phyloP scores from a whole-genome alignment of 176 grass and related monocot genomes.

The Oryza meyeriana region DNA sequence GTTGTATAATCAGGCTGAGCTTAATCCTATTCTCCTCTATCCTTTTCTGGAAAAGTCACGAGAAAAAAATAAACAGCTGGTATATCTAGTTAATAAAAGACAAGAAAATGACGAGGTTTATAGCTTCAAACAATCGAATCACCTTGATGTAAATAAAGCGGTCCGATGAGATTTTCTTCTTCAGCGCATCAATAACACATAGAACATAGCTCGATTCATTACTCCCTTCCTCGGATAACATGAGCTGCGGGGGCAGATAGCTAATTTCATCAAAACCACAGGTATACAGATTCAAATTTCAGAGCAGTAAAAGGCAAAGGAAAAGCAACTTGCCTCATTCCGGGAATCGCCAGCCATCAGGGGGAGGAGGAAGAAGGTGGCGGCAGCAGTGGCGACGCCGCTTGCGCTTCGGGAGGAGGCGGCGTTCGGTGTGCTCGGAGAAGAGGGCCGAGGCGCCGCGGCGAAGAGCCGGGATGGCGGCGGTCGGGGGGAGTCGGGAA shows the following conservation, averaged over 20 bases:
- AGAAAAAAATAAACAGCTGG: not conserved
- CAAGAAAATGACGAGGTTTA: not conserved
- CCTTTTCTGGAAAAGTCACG: slow-evolving; percentile 56
- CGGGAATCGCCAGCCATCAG: not conserved
- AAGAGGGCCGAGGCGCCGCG: not conserved
- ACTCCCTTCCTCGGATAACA: slow-evolving; percentile 40
- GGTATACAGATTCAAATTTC: not conserved
- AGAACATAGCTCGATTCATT: slow-evolving; percentile 34
- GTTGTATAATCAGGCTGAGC: slow-evolving; percentile 61
- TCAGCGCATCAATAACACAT: slow-evolving; percentile 64
- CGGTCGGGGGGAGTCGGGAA: not conserved
- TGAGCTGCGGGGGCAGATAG: slow-evolving; percentile 4
- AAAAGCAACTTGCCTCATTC: not conserved
- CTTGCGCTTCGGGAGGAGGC: too few relatives aligned
- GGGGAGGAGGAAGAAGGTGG: not conserved
- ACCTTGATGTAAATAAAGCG: slow-evolving; percentile 81
- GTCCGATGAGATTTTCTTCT: slow-evolving; percentile 57
- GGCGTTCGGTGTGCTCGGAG: not conserved
- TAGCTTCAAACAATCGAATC: slow-evolving; percentile 7
- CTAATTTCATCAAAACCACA: slow-evolving; percentile 4
- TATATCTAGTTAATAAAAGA: not conserved
- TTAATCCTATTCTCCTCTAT: slow-evolving; percentile 73
- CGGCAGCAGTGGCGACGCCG: too few relatives aligned
- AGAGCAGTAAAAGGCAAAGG: not conserved
- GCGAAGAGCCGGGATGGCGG: not conserved